Percentiles rank a stretch among this genome's conserved stretches.
Conservation (phyloP, 2,329 filamentous ascomycete species). For the Zarea fungicola region DNA sequence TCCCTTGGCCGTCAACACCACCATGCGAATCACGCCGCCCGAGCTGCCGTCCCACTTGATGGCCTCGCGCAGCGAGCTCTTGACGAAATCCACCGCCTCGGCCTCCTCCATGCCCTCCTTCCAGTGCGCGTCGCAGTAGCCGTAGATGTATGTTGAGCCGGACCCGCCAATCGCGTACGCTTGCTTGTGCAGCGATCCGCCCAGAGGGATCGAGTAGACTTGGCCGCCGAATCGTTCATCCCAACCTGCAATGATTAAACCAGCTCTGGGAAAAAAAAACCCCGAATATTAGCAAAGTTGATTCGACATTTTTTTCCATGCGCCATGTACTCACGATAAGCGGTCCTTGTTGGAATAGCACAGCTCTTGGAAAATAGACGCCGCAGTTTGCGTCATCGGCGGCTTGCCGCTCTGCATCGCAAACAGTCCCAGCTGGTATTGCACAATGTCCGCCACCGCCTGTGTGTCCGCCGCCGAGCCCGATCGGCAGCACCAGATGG, state of each 20-base stretch:
- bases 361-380: constrained; percentile 93
- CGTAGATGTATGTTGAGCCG: constrained; percentile 98
- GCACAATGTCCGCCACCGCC: constrained; percentile 95
- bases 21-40: constrained; percentile 95
- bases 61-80: constrained; percentile 82
- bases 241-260: constrained; percentile 98
- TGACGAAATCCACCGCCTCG: constrained; percentile 89
- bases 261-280: constrained; percentile 63
- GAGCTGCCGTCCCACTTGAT: constrained; percentile 99
- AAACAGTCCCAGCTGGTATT: constrained; percentile 92
- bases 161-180: constrained; percentile 93
- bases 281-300: too few relatives aligned
- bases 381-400: constrained; percentile 91
- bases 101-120: constrained; percentile 88
- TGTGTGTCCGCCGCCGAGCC: constrained; percentile 97
- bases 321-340: constrained; percentile 62
- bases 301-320: constrained; percentile 15
- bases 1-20: constrained; percentile 85
- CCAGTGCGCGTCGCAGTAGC: constrained; percentile 97
- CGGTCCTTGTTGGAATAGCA: constrained; percentile 97
- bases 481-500: constrained; percentile 98
- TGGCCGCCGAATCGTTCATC: constrained; percentile 92
- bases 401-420: constrained; percentile 83
- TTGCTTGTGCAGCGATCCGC: constrained; percentile 96
- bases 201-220: constrained; percentile 94